Conservation (phyloP, 2,329 filamentous ascomycete genomes). For the Xylaria sp. region DNA sequence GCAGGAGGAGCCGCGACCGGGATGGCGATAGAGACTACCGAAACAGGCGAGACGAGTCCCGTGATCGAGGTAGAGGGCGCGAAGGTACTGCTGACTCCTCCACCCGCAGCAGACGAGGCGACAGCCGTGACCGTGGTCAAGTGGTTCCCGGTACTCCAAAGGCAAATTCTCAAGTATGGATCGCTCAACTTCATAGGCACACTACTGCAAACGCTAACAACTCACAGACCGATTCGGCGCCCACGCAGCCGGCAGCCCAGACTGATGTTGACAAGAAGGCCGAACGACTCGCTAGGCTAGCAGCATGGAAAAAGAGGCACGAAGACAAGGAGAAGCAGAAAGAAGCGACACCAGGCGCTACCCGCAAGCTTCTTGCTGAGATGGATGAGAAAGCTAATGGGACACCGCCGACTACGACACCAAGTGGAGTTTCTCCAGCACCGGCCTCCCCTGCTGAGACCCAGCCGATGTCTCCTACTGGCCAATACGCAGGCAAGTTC, state of each 20-base stretch:
- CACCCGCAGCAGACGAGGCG: conserved; percentile 73
- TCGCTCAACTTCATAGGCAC: neutral
- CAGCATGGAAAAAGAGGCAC: conserved; percentile 93
- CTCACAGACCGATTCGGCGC: conserved; percentile 63
- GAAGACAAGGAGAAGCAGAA: conserved; percentile 80
- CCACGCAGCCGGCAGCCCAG: conserved; percentile 62
- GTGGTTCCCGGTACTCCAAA: conserved; percentile 61
- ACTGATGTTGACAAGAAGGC: conserved; percentile 81
- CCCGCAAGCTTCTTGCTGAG: conserved; percentile 75
- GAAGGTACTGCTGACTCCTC: conserved; percentile 79
- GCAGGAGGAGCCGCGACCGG: conserved; percentile 71
- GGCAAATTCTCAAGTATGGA: conserved; percentile 68
- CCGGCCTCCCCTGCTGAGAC: conserved; percentile 61
- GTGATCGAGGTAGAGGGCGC: conserved; percentile 71
- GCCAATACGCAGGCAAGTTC: conserved; percentile 80
- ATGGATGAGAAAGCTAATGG: conserved; percentile 76
- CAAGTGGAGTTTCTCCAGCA: conserved; percentile 60
- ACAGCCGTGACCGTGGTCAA: conserved; percentile 66
- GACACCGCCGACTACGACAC: conserved; percentile 58
- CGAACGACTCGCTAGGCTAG: conserved; percentile 82
- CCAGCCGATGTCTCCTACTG: conserved; percentile 63
- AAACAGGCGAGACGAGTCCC: conserved; percentile 77
- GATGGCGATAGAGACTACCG: conserved; percentile 69
- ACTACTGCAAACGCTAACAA: conserved; percentile 37
- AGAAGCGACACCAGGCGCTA: conserved; percentile 72